Evolutionary conservation across 2,329 filamentous ascomycete genomes (phyloP).

Genomic region (Diaporthe batatas): DNA sequence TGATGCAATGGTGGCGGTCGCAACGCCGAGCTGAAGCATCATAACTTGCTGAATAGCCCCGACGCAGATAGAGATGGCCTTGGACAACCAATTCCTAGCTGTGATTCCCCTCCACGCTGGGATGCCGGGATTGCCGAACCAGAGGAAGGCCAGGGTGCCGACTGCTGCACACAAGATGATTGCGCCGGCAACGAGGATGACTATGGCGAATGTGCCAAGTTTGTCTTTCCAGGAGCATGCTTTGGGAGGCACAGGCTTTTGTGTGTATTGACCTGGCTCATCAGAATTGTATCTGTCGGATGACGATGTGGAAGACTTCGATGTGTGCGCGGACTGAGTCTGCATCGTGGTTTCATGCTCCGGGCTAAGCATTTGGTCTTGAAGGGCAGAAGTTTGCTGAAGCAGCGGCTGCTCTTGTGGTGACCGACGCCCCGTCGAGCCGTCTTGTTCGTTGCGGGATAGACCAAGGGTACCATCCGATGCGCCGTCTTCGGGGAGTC

Average conservation of each 20-base stretch:
- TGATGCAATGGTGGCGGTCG: not conserved
- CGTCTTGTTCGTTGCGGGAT: not conserved
- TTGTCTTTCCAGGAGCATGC: not conserved
- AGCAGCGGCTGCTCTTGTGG: too few species aligned
- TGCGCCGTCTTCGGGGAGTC: not conserved
- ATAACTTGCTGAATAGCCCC: slow-evolving; percentile 4
- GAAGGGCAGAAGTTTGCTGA: too few species aligned
- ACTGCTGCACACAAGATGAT: not conserved
- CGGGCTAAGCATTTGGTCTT: too few species aligned
- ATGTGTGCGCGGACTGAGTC: too few species aligned
- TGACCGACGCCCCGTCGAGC: too few species aligned
- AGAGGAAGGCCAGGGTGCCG: not conserved
- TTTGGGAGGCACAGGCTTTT: not conserved
- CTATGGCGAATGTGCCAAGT: not conserved
- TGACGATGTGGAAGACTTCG: too few species aligned
- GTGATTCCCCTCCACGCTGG: not conserved
- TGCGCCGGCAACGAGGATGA: not conserved
- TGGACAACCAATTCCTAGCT: slow-evolving; percentile 7
- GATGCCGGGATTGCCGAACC: not conserved
- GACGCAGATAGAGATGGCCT: not conserved
- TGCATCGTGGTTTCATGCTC: too few species aligned
- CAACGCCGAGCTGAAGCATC: slow-evolving; percentile 1
- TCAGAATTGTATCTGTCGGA: too few species aligned
- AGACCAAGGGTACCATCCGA: not conserved
- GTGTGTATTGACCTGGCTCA: too few species aligned